A percentile compares a stretch with the other conserved stretches of the same genome.
Conservation (phyloP, 768 basidiomycete species). For the Boletus edulis region DNA sequence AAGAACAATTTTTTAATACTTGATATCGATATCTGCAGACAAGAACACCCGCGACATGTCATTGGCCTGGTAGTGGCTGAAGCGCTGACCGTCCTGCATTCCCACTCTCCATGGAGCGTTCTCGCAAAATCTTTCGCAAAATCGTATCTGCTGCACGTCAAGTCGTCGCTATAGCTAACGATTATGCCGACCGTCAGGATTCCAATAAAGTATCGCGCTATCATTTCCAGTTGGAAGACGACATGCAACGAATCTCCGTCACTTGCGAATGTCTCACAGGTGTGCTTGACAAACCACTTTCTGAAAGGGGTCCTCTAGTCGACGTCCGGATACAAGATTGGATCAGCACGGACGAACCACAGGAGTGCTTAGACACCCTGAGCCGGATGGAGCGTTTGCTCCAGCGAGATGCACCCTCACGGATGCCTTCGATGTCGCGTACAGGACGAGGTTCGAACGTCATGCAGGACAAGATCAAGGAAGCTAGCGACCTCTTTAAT, state of each 20-base stretch:
- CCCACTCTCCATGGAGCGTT: slow-evolving; percentile 2
- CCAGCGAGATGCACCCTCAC: not conserved
- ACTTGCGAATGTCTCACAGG: not conserved
- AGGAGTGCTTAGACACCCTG: not conserved
- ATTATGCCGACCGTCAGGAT: not conserved
- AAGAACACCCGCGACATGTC: too few species aligned
- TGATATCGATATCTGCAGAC: too few species aligned
- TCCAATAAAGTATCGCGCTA: not conserved
- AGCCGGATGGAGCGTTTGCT: not conserved
- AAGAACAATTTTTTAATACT: too few species aligned
- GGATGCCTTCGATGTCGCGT: not conserved
- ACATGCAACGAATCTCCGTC: slow-evolving; percentile 4
- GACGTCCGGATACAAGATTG: slow-evolving; percentile 3
- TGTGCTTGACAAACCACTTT: not conserved
- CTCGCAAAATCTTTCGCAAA: slow-evolving; percentile 1
- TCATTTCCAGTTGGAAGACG: slow-evolving; percentile 7
- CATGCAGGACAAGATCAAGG: not conserved
- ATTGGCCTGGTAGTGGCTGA: too few species aligned
- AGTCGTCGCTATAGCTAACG: not conserved
- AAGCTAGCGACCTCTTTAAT: not conserved
- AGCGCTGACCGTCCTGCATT: too few species aligned
- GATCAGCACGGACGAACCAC: not conserved
- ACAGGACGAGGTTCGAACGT: not conserved
- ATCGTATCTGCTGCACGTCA: not conserved
- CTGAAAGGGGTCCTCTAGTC: not conserved